Evolutionary conservation across 108 stramenopile genomes (phyloP).

Genomic region (Skeletonema grethae): DNA sequence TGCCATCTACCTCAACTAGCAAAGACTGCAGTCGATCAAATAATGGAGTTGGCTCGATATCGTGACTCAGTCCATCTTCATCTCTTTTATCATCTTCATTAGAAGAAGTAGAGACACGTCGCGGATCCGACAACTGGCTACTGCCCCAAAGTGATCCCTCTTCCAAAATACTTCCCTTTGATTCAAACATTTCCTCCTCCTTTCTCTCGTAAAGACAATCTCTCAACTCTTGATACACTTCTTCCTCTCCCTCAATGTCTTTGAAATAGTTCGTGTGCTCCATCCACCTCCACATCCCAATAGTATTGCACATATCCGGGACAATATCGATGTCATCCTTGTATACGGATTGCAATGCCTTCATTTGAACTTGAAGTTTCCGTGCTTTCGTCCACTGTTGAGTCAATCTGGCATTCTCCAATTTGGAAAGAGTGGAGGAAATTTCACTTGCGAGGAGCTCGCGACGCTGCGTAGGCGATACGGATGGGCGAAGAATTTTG

Average conservation of each 20-base stretch:
- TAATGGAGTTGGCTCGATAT: conserved; percentile 33
- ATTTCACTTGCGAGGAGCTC: conserved; percentile 34
- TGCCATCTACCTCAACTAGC: conserved; percentile 59
- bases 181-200: background rate
- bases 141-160: conserved; percentile 9
- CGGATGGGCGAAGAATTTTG: conserved; percentile 26
- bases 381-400: conserved; percentile 11
- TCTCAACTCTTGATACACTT: conserved; percentile 19
- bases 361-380: conserved; percentile 20
- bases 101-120: background rate
- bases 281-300: conserved; percentile 39
- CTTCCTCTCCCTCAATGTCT: conserved; percentile 14
- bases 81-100: background rate
- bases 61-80: background rate
- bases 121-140: conserved; percentile 7
- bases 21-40: conserved; percentile 70
- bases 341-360: conserved; percentile 16
- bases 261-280: conserved; percentile 24
- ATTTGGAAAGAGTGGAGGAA: conserved; percentile 20
- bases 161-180: background rate
- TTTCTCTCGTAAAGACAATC: background rate
- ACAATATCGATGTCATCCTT: conserved; percentile 25
- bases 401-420: conserved; percentile 17
- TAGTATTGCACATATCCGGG: conserved; percentile 28
- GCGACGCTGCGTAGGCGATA: conserved; percentile 29